Evolutionary conservation across 2,329 filamentous ascomycete species (phyloP).

Genomic region (Periconia digitata): DNA sequence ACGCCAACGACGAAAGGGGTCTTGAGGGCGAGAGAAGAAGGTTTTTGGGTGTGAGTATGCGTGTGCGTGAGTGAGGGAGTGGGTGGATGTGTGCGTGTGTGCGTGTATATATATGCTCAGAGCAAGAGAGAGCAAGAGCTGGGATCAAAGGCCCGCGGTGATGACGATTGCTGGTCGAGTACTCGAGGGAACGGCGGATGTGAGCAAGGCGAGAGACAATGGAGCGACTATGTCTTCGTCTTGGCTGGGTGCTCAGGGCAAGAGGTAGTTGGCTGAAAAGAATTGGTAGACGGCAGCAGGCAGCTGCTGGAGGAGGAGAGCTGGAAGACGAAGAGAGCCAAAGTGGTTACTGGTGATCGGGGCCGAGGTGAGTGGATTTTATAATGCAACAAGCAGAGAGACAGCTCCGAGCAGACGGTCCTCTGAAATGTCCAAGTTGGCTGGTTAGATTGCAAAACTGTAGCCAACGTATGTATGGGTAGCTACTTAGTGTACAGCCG

Average conservation of each 20-base stretch:
- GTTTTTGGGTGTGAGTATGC: too few relatives aligned
- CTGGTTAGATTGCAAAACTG: slow-evolving; percentile 47
- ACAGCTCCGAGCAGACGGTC: slow-evolving; percentile 38
- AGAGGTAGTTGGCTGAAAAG: background rate
- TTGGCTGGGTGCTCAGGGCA: too few relatives aligned
- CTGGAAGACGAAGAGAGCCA: background rate
- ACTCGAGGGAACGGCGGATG: too few relatives aligned
- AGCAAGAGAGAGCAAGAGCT: background rate
- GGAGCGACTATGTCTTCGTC: too few relatives aligned
- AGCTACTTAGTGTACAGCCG: slow-evolving; percentile 32
- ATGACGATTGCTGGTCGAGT: too few relatives aligned
- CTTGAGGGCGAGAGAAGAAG: slow-evolving; percentile 1
- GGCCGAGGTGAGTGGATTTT: slow-evolving; percentile 40
- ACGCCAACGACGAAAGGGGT: too few relatives aligned
- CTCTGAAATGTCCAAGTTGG: slow-evolving; percentile 26
- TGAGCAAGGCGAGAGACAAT: too few relatives aligned
- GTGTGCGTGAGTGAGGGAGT: slow-evolving; percentile 14
- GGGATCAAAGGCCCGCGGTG: too few relatives aligned
- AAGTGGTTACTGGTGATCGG: slow-evolving; percentile 3
- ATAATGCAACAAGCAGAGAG: slow-evolving; percentile 40
- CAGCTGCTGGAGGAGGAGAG: slow-evolving; percentile 6
- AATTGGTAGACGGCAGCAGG: background rate
- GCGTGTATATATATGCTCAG: slow-evolving; percentile 14
- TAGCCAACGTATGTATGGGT: too few relatives aligned
- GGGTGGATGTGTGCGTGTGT: slow-evolving; percentile 26